Base-by-base conservation (phyloP, 257 asterid species). In the Osmanthus fragrans region DNA sequence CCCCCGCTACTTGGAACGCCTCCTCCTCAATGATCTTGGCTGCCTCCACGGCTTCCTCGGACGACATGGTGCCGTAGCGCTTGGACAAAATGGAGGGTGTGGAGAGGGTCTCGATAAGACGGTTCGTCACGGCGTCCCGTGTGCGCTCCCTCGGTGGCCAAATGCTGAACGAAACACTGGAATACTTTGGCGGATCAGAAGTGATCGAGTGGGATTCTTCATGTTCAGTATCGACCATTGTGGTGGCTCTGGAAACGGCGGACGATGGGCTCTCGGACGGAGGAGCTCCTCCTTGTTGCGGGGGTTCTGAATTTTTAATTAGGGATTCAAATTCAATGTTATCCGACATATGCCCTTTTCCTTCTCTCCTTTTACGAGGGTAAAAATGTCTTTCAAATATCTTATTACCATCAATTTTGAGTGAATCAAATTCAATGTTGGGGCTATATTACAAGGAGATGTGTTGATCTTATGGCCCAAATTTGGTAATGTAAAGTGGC, bases 121-220 rank as follows among this genome's bases (percentile, higher is more conserved):
- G 79, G 15, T 73, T 34, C 23, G 8, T 25, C 4, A 79, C 58
- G 64, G 82, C 82, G 34, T 79, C 79, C 30, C 82, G 79, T 3
- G 82, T 79, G 13, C 78, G 73, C 63, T 79, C 70, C 7, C 71
- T 67, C 9, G 82, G 82, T 19, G 82, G 82, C 82, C 82, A 79
- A 33, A 79, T 79, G 64, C 58, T 47, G 79, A 73, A 79, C 5
- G 65, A 29, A 36, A 51, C 21, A 13, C 2, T 77, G 56, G n/a
- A 9, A 19, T 25, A 30, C 23, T 45, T 76, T 23, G 68, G 7
- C 15, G 5, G 68, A 60, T 23, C 68, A 58, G 66, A 58, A 58
- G 30, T 7, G 66, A 2, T 58, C 66, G 66, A 21, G 5, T 58
- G 27, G 66, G 66, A 58, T 58, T 56, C 12, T 56, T 58, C 23